Percentiles rank a stretch among this genome's conserved stretches.
phyloP scores from a whole-genome alignment of 768 basidiomycete genomes.

The Neoboletus brunneissimus region DNA sequence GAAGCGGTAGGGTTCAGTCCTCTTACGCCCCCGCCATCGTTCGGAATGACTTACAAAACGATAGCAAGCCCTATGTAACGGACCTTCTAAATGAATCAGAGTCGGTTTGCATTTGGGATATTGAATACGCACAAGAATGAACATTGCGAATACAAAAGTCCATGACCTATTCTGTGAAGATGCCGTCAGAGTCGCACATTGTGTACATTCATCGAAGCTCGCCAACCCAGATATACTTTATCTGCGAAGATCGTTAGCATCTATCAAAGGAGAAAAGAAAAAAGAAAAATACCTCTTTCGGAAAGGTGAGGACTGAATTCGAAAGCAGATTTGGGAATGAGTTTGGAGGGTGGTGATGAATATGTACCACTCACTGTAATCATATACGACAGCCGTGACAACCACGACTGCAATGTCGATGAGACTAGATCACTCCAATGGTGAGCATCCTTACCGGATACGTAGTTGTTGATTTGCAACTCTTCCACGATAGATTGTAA shows the following conservation, averaged over 20 bases:
- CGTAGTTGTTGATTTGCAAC: neutral
- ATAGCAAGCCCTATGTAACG: constrained; percentile 15
- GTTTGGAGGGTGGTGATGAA: neutral
- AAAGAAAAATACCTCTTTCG: constrained; percentile 12
- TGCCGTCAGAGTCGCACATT: neutral
- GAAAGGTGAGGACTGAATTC: constrained; percentile 14
- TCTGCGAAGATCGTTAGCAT: neutral
- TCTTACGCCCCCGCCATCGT: neutral
- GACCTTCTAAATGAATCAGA: constrained; percentile 9
- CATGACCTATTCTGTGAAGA: constrained; percentile 15
- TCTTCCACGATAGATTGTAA: neutral
- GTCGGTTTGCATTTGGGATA: neutral
- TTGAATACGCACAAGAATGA: constrained; percentile 16
- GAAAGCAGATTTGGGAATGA: neutral
- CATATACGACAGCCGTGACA: neutral
- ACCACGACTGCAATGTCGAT: constrained; percentile 10
- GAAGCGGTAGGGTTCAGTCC: neutral
- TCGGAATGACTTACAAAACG: constrained; percentile 8
- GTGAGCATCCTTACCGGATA: constrained; percentile 2
- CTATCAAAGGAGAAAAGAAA: neutral
- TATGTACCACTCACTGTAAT: neutral
- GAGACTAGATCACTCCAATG: neutral
- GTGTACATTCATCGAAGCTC: neutral
- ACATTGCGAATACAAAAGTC: constrained; percentile 12
- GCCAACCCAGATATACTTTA: constrained; percentile 20